These are phyloP conservation scores for Neurospora sp. DNA, from an alignment of 495 filamentous ascomycete genomes.

Conservation along the genomic window DNA sequence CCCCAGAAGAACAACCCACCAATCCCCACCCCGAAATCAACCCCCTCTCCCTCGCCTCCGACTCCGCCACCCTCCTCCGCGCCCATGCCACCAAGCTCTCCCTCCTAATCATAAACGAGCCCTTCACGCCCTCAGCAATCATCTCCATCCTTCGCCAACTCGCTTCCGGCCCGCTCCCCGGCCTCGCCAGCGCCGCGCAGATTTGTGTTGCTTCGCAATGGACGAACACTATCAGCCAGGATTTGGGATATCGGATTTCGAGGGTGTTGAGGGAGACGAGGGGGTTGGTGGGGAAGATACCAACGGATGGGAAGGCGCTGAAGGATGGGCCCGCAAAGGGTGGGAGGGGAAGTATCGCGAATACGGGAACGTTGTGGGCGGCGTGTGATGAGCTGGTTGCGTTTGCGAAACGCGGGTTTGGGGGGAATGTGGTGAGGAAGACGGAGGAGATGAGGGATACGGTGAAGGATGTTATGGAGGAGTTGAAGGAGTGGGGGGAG, in stretches of 20 bases:
- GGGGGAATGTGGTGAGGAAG: conserved; percentile 48
- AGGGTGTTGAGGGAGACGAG: conserved; percentile 38
- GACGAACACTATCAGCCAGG: conserved; percentile 47
- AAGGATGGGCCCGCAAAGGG: conserved; percentile 29
- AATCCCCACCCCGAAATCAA: not conserved
- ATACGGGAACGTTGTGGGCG: conserved; percentile 55
- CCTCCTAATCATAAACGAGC: conserved; percentile 71
- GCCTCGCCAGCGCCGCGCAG: conserved; percentile 57
- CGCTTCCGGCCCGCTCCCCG: conserved; percentile 55
- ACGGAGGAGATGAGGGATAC: conserved; percentile 59
- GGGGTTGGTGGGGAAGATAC: conserved; percentile 33
- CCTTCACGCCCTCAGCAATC: conserved; percentile 72
- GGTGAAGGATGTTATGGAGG: conserved; percentile 68
- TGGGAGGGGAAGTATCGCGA: conserved; percentile 36
- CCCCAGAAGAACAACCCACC: not conserved
- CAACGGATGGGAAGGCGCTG: conserved; percentile 37
- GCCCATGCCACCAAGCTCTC: conserved; percentile 81
- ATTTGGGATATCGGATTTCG: conserved; percentile 38
- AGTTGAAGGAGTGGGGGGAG: conserved; percentile 80
- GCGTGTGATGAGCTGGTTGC: conserved; percentile 61
- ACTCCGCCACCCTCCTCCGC: conserved; percentile 55
- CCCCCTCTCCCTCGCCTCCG: conserved; percentile 45
- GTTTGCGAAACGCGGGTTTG: conserved; percentile 53
- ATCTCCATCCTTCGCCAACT: conserved; percentile 54
- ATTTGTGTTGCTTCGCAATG: conserved; percentile 48